Evolutionary conservation across 768 basidiomycete species (phyloP).

Genomic region (Kwoniella bestiolae): DNA sequence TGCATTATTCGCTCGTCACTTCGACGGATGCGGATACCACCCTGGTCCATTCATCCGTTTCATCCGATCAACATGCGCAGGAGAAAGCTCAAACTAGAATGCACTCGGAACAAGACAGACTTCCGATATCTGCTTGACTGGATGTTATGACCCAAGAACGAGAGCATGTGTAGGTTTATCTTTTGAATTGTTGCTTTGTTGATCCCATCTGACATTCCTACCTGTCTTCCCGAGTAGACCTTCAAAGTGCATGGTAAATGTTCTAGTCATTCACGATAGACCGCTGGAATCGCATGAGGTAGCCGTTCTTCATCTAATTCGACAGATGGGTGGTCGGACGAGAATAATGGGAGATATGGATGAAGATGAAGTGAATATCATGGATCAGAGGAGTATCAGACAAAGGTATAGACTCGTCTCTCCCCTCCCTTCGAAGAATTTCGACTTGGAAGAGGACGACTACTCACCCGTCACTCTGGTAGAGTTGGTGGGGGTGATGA

Average conservation of each 20-base stretch:
- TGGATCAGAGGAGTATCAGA: background rate
- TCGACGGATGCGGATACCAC: background rate
- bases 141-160: background rate
- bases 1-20: background rate
- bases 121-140: background rate
- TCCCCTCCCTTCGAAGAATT: too few relatives aligned
- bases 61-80: background rate
- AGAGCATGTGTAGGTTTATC: background rate
- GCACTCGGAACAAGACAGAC: background rate
- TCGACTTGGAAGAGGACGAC: too few relatives aligned
- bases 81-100: background rate
- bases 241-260: background rate
- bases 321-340: background rate
- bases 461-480: background rate
- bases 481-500: background rate
- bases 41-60: background rate
- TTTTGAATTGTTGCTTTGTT: too few relatives aligned
- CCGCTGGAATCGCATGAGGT: background rate
- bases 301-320: background rate
- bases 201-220: background rate
- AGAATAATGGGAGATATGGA: background rate
- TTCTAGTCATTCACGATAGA: background rate
- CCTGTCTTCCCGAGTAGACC: background rate
- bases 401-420: background rate
- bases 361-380: background rate